A percentile compares a stretch with the other conserved stretches of the same genome.
Conservation (phyloP, 1,284 basidiomycete genomes). For the Cutaneotrichosporon mucoides region DNA sequence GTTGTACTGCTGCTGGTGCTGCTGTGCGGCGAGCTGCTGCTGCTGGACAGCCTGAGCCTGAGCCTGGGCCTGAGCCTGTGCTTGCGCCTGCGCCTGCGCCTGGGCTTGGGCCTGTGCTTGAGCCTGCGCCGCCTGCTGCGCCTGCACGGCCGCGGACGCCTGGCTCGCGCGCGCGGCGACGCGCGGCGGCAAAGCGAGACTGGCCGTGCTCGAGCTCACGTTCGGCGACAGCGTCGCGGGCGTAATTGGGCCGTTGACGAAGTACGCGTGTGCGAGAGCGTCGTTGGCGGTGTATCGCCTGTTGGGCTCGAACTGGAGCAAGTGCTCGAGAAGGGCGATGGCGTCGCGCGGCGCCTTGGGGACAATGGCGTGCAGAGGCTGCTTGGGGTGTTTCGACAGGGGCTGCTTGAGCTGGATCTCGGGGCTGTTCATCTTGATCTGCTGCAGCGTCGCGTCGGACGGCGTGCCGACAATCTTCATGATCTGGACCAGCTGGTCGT, state of each 20-base stretch:
- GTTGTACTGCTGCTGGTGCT: slow-evolving; percentile 33
- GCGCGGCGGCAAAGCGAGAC: slow-evolving; percentile 38
- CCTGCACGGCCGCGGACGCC: slow-evolving; percentile 41
- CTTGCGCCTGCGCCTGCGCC: slow-evolving; percentile 47
- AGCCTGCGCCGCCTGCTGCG: slow-evolving; percentile 30
- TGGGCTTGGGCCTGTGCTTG: slow-evolving; percentile 21
- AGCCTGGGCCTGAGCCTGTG: slow-evolving; percentile 47
- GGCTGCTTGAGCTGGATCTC: slow-evolving; percentile 66
- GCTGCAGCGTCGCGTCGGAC: slow-evolving; percentile 78
- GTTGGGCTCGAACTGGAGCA: slow-evolving; percentile 93
- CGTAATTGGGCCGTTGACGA: slow-evolving; percentile 54
- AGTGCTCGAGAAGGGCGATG: slow-evolving; percentile 87
- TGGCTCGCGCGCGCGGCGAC: slow-evolving; percentile 40
- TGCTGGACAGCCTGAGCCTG: slow-evolving; percentile 39
- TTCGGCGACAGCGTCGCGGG: slow-evolving; percentile 37
- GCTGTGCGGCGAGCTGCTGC: slow-evolving; percentile 45
- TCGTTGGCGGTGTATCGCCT: slow-evolving; percentile 89
- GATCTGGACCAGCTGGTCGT: slow-evolving; percentile 95
- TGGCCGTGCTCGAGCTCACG: slow-evolving; percentile 30
- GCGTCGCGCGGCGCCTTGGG: slow-evolving; percentile 91
- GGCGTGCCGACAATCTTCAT: slow-evolving; percentile 97
- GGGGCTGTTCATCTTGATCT: slow-evolving; percentile 91
- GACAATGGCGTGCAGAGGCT: slow-evolving; percentile 81
- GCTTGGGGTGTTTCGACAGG: slow-evolving; percentile 78
- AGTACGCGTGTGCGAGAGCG: slow-evolving; percentile 90